These are phyloP conservation scores for Heimioporus retisporus DNA, from an alignment of 1,284 basidiomycete species.

Conservation along the genomic window DNA sequence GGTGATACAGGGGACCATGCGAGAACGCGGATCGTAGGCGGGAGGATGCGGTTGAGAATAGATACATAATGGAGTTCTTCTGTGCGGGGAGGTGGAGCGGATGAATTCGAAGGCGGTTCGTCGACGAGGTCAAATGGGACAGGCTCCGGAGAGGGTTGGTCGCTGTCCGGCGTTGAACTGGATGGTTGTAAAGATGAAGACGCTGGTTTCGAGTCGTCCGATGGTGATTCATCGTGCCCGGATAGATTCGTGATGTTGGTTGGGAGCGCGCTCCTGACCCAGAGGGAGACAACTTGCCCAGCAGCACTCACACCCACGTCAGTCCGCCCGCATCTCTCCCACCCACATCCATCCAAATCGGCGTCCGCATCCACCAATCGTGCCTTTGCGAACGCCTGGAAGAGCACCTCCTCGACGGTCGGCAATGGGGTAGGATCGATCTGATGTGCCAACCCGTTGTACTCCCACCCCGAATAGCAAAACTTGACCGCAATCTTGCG, in stretches of 20 bases:
- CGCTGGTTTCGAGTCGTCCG: neutral
- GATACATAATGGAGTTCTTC: constrained; percentile 83
- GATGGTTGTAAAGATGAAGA: neutral
- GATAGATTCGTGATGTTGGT: neutral
- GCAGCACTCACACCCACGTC: constrained; percentile 96
- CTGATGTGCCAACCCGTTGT: constrained; percentile 92
- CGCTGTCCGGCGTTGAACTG: constrained; percentile 8
- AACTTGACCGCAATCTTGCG: constrained; percentile 96
- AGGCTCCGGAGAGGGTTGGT: constrained; percentile 4
- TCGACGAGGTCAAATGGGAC: constrained; percentile 30
- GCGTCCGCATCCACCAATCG: constrained; percentile 78
- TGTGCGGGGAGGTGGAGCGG: constrained; percentile 34
- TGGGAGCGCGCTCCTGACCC: constrained; percentile 79
- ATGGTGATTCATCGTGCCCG: neutral
- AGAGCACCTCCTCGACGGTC: constrained; percentile 93
- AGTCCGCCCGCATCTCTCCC: constrained; percentile 94
- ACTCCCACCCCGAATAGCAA: constrained; percentile 93
- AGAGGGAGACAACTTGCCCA: constrained; percentile 95
- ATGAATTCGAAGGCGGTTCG: constrained; percentile 41
- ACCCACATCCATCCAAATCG: constrained; percentile 90
- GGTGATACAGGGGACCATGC: constrained; percentile 94
- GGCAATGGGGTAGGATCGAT: constrained; percentile 75
- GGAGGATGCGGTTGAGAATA: constrained; percentile 92
- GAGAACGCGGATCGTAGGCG: constrained; percentile 90
- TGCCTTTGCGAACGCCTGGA: constrained; percentile 83